These are phyloP conservation scores for Phylloporus sp. DNA, from an alignment of 768 basidiomycete genomes.

Conservation along the genomic window DNA sequence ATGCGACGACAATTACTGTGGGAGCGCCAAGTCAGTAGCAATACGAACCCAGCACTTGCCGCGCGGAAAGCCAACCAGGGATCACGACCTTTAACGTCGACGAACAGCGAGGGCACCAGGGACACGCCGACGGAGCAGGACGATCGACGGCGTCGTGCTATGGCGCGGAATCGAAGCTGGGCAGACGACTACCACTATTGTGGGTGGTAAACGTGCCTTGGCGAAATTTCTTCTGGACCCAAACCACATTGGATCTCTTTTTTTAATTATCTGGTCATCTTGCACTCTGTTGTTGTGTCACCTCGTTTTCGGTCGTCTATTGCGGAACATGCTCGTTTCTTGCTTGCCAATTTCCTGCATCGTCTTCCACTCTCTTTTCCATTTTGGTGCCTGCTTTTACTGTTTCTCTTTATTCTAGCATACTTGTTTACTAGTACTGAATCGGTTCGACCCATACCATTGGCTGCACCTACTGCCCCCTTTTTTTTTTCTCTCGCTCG, in stretches of 20 bases:
- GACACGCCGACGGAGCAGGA: constrained; percentile 26
- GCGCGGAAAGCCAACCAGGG: constrained; percentile 29
- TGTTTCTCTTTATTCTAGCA: constrained; percentile 14
- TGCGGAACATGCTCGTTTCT: constrained; percentile 21
- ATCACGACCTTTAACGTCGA: constrained; percentile 34
- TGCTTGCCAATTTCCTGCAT: constrained; percentile 12
- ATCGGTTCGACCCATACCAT: constrained; percentile 11
- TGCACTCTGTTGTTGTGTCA: constrained; percentile 17
- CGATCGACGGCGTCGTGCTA: constrained; percentile 40
- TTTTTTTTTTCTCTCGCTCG: constrained; percentile 7
- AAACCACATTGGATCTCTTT: constrained; percentile 13
- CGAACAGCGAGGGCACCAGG: constrained; percentile 17
- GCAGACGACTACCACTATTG: constrained; percentile 62
- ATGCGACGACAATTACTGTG: constrained; percentile 76
- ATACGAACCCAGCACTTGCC: constrained; percentile 41
- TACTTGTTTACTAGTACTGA: constrained; percentile 7
- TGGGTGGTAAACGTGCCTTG: constrained; percentile 50
- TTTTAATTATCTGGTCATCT: constrained; percentile 22
- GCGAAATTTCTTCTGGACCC: constrained; percentile 2
- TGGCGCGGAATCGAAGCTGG: constrained; percentile 65
- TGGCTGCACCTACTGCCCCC: constrained; percentile 13
- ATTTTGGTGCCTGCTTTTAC: constrained; percentile 10
- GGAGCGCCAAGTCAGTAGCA: constrained; percentile 65
- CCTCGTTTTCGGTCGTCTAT: constrained; percentile 14
- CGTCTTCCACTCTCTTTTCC: constrained; percentile 6